Conservation (phyloP, 148 eudicot genomes). For the Cornus kousa region DNA sequence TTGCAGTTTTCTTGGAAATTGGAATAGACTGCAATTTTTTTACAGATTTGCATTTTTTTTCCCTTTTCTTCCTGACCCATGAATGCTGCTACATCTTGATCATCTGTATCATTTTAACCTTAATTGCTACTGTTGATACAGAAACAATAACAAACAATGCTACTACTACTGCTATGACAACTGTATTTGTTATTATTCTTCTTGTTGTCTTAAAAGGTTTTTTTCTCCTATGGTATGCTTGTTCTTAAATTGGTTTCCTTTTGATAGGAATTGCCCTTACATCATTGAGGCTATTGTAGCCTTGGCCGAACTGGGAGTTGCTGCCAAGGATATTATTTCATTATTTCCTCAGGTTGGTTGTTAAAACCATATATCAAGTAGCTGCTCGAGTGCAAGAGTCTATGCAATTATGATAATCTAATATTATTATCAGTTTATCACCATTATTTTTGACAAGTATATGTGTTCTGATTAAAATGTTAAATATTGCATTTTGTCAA, state of each 20-base stretch:
- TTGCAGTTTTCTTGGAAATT: background rate
- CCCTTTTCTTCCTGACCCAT: background rate
- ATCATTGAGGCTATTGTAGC: constrained; percentile 83
- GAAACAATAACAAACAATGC: background rate
- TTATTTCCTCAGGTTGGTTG: constrained; percentile 84
- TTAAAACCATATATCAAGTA: constrained; percentile 15
- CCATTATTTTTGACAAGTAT: background rate
- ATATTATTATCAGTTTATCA: too few species aligned
- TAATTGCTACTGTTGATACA: background rate
- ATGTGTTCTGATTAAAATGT: background rate
- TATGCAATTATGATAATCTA: background rate
- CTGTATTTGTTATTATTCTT: constrained; percentile 4
- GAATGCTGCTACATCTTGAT: background rate
- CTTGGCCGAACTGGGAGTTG: constrained; percentile 83
- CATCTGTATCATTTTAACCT: background rate
- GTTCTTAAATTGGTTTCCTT: constrained; percentile 9
- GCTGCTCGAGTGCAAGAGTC: background rate
- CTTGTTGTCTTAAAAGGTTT: background rate
- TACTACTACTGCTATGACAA: background rate
- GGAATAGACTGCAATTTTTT: background rate
- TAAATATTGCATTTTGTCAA: background rate
- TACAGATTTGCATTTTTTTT: background rate
- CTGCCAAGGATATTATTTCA: constrained; percentile 77
- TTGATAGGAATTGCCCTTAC: constrained; percentile 74
- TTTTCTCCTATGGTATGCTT: background rate